Base-by-base conservation (phyloP, 192 early-diverging fungal species). In the Phycomyces nitens region DNA sequence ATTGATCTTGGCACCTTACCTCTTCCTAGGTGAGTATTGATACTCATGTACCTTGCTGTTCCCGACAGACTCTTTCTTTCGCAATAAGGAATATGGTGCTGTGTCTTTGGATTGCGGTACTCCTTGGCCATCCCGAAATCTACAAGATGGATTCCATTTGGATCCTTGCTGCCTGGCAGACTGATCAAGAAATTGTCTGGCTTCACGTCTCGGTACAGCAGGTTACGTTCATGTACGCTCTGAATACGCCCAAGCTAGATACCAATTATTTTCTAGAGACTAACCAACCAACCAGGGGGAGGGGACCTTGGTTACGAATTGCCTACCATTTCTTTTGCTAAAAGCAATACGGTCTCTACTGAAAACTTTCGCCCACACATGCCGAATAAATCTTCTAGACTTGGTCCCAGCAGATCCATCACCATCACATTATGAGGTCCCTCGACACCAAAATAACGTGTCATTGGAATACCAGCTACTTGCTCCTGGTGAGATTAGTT, bases 171-270 rank as follows among this genome's bases (percentile, higher is more conserved):
- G 44, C 73, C 71, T 0, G 88, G 87, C 34, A 86, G 80, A 38
- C 96, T 94, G 60, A 97, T 88, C 64, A 98, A 76, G 69, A 98
- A 98, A 83, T 98, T 98, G 72, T 98, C 96, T 29, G 96, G 96
- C 74, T 98, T 98, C 76, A 98, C 95, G 76, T 98, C 96, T 53
- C 96, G 85, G 77, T 98, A 98, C 34, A 98, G 92, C 60, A 98
- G 73, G 72, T 94, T 94, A 68, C 85, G 82, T 66, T 98, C 95
- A 71, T 98, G 96, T 40, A 98, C 89, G 2, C 86, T 82, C 75
- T 96, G 92, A 15, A 98, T 88, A 56, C 92, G 87, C 26, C 78
- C 84, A 40, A 84, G 73, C 80, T 87, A 56, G 24, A 42, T 42
- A 24, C 12, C 41, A 15, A 41, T 41, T 53, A n/a, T n/a, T n/a